Evolutionary conservation across 495 filamentous ascomycete species (phyloP), one percentile per base, ranked within the genome.

Genomic region (Aspergillus ostianus): DNA sequence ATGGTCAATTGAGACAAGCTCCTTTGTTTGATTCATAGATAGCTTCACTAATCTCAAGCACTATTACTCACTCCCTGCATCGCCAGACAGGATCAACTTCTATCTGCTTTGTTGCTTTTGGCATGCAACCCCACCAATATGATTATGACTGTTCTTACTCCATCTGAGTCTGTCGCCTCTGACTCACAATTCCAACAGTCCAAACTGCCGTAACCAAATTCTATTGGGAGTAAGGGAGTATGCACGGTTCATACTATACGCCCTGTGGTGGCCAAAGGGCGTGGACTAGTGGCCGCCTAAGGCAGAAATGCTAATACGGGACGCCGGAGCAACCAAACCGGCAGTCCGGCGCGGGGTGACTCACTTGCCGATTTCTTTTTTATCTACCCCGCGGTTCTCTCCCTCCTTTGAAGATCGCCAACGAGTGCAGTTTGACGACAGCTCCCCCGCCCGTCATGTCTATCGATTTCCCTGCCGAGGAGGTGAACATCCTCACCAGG

Each of bases 381-480:
- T 54, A 50, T 62, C 50, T 65, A 67, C 70, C 72, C 70, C 67
- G 68, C 67, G 64, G 51, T 53, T 41, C 61, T 62, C 26, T 56
- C 51, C 45, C 47, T 36, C 32, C 44, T 36, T 41, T 41, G 36
- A 41, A 41, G 36, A 41, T 21, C 55, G 56, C 68, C 59, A 58
- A 57, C 44, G 51, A 51, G 61, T 60, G 58, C 53, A 67, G 62
- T 56, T 51, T 44, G 62, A 65, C 55, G 56, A 70, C 64, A 51
- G 52, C n/a, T 49, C 45, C 41, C 47, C 55, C 29, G 55, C 60
- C 56, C 67, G 68, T 59, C 61, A 94, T 92, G 89, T 92, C 88
- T 65, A 92, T 97, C 78, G 83, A 94, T 76, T 97, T 97, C 75
- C 90, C 93, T 56, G 87, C 88, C 70, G 91, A 92, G 70, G 93